These are phyloP conservation scores for Fusarium abutilonis DNA, from an alignment of 2,329 filamentous ascomycete species.

Conservation along the genomic window DNA sequence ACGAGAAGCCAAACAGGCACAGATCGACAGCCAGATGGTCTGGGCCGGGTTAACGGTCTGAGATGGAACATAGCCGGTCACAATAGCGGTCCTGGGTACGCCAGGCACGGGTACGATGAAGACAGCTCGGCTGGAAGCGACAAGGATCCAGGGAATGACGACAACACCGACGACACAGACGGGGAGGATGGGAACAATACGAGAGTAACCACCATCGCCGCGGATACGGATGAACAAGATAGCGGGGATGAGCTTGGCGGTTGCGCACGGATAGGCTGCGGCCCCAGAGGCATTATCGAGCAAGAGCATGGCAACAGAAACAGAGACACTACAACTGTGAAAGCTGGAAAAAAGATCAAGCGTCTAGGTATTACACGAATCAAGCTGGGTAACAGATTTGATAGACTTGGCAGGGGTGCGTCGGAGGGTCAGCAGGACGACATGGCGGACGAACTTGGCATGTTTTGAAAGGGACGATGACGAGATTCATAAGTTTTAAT, in stretches of 20 bases:
- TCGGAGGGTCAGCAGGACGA: constrained; percentile 15
- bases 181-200: constrained; percentile 23
- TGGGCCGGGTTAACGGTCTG: constrained; percentile 16
- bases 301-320: background rate
- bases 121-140: constrained; percentile 17
- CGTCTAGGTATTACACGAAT: constrained; percentile 26
- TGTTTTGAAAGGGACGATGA: constrained; percentile 18
- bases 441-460: constrained; percentile 34
- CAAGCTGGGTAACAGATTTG: constrained; percentile 19
- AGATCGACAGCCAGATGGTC: constrained; percentile 25
- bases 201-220: constrained; percentile 22
- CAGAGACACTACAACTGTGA: constrained; percentile 3
- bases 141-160: constrained; percentile 20
- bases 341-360: constrained; percentile 27
- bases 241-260: constrained; percentile 41
- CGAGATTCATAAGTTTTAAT: too few species aligned
- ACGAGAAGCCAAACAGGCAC: constrained; percentile 14
- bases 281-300: constrained; percentile 1
- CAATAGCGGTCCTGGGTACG: constrained; percentile 5
- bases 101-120: background rate
- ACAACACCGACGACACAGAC: constrained; percentile 17
- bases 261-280: constrained; percentile 10
- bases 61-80: constrained; percentile 15
- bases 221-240: constrained; percentile 18
- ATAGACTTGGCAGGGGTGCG: constrained; percentile 18